Evolutionary conservation across 306 rosid genomes (phyloP).

Genomic region (Glycyrrhiza uralensis): DNA sequence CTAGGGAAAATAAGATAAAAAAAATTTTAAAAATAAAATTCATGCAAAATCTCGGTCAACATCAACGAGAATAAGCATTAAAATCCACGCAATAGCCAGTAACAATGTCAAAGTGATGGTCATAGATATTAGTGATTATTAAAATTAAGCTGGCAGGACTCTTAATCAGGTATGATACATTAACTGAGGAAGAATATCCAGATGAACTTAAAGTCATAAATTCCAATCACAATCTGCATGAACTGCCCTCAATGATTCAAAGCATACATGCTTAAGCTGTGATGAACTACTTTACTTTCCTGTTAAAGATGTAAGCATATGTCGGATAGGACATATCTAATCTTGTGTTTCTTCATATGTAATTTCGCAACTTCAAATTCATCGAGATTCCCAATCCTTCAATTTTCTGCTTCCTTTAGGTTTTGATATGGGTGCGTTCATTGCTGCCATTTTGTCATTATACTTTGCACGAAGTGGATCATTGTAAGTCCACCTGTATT

Average conservation of each 20-base stretch:
- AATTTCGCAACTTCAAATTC: slow-evolving; percentile 18
- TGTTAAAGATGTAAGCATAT: background rate
- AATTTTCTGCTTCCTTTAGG: slow-evolving; percentile 90
- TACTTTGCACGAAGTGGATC: slow-evolving; percentile 96
- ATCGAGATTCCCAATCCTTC: slow-evolving; percentile 75
- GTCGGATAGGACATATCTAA: background rate
- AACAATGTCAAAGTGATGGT: too few relatives aligned
- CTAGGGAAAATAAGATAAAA: too few relatives aligned
- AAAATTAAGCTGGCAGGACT: too few relatives aligned
- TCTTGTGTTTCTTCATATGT: background rate
- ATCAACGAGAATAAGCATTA: too few relatives aligned
- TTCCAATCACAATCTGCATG: background rate
- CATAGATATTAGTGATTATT: too few relatives aligned
- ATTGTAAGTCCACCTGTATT: slow-evolving; percentile 86
- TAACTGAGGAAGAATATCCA: too few relatives aligned
- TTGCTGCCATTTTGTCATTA: slow-evolving; percentile 85
- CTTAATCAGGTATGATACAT: background rate
- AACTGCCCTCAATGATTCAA: slow-evolving; percentile 6
- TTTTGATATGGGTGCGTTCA: slow-evolving; percentile 60
- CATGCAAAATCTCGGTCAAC: too few relatives aligned
- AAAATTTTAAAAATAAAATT: too few relatives aligned
- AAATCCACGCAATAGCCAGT: too few relatives aligned
- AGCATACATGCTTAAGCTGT: background rate
- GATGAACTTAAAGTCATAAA: background rate
- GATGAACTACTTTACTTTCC: background rate